Percentiles rank a stretch among this genome's conserved stretches.
Evolutionary conservation across 2,329 filamentous ascomycete genomes (phyloP).

Genomic region (Zalaria sp.): DNA sequence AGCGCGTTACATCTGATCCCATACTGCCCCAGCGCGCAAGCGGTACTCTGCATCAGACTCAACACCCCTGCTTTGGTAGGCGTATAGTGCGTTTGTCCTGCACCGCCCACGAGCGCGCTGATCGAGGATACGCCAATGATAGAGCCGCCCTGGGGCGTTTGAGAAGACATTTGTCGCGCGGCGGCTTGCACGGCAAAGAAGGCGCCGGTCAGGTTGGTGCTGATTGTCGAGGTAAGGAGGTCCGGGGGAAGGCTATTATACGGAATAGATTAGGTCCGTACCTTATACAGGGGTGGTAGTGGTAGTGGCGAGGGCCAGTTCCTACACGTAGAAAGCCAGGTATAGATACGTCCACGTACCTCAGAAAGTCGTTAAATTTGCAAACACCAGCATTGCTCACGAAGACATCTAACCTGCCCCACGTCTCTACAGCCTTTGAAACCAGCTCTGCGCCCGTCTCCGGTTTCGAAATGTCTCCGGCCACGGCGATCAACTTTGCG

Average conservation of each 20-base stretch:
- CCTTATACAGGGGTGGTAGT: too few relatives aligned
- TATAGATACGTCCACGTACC: slow-evolving; percentile 25
- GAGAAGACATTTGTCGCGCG: slow-evolving; percentile 63
- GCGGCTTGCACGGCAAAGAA: slow-evolving; percentile 81
- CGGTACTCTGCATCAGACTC: slow-evolving; percentile 70
- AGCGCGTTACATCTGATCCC: slow-evolving; percentile 72
- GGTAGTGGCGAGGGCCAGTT: too few relatives aligned
- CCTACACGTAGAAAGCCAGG: too few relatives aligned
- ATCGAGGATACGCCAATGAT: slow-evolving; percentile 69
- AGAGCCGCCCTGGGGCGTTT: slow-evolving; percentile 48
- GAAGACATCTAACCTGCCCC: slow-evolving; percentile 49
- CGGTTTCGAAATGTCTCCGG: slow-evolving; percentile 65
- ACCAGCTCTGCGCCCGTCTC: slow-evolving; percentile 59
- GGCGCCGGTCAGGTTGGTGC: slow-evolving; percentile 75
- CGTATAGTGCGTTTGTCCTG: slow-evolving; percentile 70
- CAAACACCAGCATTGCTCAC: slow-evolving; percentile 84
- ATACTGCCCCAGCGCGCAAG: slow-evolving; percentile 63
- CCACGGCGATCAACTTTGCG: slow-evolving; percentile 45
- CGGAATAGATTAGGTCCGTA: too few relatives aligned
- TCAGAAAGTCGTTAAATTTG: slow-evolving; percentile 74
- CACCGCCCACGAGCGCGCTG: slow-evolving; percentile 63
- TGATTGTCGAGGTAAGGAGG: slow-evolving; percentile 57
- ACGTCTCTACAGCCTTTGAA: slow-evolving; percentile 45
- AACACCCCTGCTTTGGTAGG: slow-evolving; percentile 75
- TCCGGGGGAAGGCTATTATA: slow-evolving; percentile 45